These are phyloP conservation scores for Leccinum subtestaceum DNA, from an alignment of 768 basidiomycete species.

Conservation along the genomic window DNA sequence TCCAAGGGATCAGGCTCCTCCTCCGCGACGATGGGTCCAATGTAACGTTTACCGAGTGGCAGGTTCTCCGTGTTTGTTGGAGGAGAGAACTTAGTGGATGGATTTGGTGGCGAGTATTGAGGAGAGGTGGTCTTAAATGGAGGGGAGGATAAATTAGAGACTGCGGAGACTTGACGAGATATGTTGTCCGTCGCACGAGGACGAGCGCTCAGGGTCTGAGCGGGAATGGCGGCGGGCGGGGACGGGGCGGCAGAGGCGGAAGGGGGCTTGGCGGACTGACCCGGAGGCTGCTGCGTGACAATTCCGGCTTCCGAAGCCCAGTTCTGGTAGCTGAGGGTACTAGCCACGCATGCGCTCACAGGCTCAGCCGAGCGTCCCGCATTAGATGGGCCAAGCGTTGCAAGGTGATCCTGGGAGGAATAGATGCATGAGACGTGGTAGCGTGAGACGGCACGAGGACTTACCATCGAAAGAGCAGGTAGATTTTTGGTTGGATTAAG, in stretches of 20 bases:
- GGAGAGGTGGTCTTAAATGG: conserved; percentile 21
- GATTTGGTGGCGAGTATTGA: conserved; percentile 27
- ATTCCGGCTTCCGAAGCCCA: conserved; percentile 34
- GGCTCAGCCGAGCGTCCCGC: conserved; percentile 22
- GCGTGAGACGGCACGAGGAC: conserved; percentile 1
- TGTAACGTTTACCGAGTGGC: conserved; percentile 31
- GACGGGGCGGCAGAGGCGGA: conserved; percentile 7
- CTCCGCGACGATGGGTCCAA: conserved; percentile 29
- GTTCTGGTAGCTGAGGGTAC: conserved; percentile 26
- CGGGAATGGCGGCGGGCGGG: background rate
- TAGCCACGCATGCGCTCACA: conserved; percentile 6
- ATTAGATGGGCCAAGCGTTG: conserved; percentile 28
- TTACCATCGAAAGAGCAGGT: conserved; percentile 32
- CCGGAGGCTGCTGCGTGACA: conserved; percentile 17
- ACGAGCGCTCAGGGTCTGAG: conserved; percentile 17
- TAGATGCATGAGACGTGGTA: conserved; percentile 3
- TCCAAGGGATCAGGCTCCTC: conserved; percentile 30
- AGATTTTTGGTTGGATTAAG: conserved; percentile 26
- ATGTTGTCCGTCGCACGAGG: conserved; percentile 29
- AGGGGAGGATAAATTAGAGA: conserved; percentile 23
- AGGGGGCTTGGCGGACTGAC: conserved; percentile 7
- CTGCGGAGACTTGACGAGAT: conserved; percentile 29
- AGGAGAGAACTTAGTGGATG: conserved; percentile 27
- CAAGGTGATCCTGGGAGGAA: conserved; percentile 26
- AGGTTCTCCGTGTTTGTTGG: conserved; percentile 17